Conservation (phyloP, 2,329 filamentous ascomycete species). For the Phoma sp. region DNA sequence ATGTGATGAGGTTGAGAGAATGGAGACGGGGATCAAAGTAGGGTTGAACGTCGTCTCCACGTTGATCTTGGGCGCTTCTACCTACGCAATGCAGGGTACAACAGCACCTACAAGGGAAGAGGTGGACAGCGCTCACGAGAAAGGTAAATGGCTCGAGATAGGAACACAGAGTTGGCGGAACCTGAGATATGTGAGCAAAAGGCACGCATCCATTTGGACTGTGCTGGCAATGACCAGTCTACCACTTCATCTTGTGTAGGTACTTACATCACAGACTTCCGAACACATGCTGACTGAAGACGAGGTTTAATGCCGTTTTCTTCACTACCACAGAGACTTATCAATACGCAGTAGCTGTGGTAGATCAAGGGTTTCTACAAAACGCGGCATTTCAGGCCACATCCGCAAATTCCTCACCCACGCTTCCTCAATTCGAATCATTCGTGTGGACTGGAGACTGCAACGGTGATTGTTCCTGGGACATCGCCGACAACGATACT, state of each 20-base stretch:
- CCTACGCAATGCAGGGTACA: slow-evolving; percentile 31
- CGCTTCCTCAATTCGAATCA: slow-evolving; percentile 10
- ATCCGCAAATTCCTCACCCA: slow-evolving; percentile 17
- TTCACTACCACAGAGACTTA: slow-evolving; percentile 24
- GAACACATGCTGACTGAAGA: neutral
- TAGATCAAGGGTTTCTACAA: slow-evolving; percentile 9
- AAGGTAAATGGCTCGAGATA: slow-evolving; percentile 33
- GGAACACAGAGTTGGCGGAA: slow-evolving; percentile 24
- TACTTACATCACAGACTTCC: neutral
- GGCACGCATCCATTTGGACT: slow-evolving; percentile 17
- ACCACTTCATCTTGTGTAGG: slow-evolving; percentile 27
- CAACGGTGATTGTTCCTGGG: slow-evolving; percentile 11
- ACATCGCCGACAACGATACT: slow-evolving; percentile 7
- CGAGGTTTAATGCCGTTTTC: slow-evolving; percentile 26
- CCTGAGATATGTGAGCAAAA: slow-evolving; percentile 16
- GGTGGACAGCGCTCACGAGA: slow-evolving; percentile 29
- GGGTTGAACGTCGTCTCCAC: slow-evolving; percentile 54
- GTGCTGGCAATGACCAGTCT: slow-evolving; percentile 20
- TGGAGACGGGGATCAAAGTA: slow-evolving; percentile 49
- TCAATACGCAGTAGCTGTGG: slow-evolving; percentile 25
- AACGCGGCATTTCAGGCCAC: slow-evolving; percentile 17
- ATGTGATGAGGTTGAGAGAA: slow-evolving; percentile 20
- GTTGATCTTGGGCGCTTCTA: slow-evolving; percentile 25
- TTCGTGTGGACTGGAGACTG: neutral
- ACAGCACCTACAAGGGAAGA: slow-evolving; percentile 29